Base-by-base conservation (phyloP, 2,329 filamentous ascomycete species). In the Exserohilum rostratum region DNA sequence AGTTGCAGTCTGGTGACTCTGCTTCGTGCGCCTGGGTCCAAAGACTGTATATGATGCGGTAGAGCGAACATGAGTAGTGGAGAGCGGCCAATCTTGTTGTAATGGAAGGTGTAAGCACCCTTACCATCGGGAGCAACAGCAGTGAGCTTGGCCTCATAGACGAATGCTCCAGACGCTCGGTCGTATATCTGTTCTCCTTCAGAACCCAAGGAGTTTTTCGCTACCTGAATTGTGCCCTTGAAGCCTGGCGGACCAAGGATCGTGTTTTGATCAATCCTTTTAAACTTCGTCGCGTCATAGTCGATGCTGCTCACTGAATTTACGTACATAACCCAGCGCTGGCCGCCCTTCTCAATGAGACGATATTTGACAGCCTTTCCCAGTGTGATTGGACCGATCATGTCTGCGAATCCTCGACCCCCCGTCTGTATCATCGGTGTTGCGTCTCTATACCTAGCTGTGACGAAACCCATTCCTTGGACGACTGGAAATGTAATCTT, bases 401-500 rank as follows among this genome's bases (percentile, higher is more conserved):
- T 79, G 15, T 82, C 86, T 53, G 82, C 82, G 79, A 93, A 96
- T 56, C 88, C 89, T 1, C 95, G 83, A 1, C 86, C 87, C 18
- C 87, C 89, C 6, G 66, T 73, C 64, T 93, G 87, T 38, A 98
- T 82, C 3, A 87, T 69, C 0, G 93, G 93, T 6, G 85, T 87
- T 0, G 86, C 81, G 27, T 86, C 85, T 49, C 81, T 82, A 75
- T 93, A 98, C 15, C 89, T 74, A 0, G 82, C 93, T 4, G 93
- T 97, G 15, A 96, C 80, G 65, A 92, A 96, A 0, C 86, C 88
- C 86, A 96, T 95, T 10, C 95, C 95, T 70, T 98, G 93, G 0
- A 96, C 86, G 6, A 97, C 71, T 0, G 93, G 92, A 61, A 96
- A 91, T 0, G 85, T 88, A 17, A 98, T 82, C 1, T 83, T 80